These are phyloP conservation scores for Coemansia sp. DNA, from an alignment of 192 early-diverging fungal species.

Conservation along the genomic window DNA sequence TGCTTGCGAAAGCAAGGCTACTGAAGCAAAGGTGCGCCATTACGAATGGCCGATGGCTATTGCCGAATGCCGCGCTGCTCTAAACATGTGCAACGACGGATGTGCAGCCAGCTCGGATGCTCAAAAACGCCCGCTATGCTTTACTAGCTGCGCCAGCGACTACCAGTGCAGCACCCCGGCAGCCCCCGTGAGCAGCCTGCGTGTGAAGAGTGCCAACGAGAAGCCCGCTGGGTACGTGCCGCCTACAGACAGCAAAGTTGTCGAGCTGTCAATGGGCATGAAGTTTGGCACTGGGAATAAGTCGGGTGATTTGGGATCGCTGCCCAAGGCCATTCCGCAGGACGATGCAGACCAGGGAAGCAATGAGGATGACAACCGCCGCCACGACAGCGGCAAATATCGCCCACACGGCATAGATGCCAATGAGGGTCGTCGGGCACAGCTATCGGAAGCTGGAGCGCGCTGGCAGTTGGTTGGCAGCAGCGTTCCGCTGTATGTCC, in stretches of 20 bases:
- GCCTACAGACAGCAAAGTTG: constrained; percentile 38
- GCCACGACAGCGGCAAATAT: too few relatives aligned
- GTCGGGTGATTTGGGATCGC: constrained; percentile 22
- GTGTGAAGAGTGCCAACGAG: constrained; percentile 30
- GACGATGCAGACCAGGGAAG: constrained; percentile 6
- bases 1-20: constrained; percentile 21
- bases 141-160: constrained; percentile 32
- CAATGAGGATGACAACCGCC: too few relatives aligned
- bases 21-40: constrained; percentile 19
- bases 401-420: too few relatives aligned
- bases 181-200: constrained; percentile 39
- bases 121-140: constrained; percentile 28
- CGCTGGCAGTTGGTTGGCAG: too few relatives aligned
- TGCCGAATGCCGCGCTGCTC: constrained; percentile 45
- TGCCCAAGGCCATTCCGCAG: constrained; percentile 41
- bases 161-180: constrained; percentile 43
- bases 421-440: too few relatives aligned
- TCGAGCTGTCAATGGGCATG: constrained; percentile 50
- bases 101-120: constrained; percentile 19
- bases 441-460: too few relatives aligned
- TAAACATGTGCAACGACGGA: constrained; percentile 25
- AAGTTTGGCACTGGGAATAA: constrained; percentile 37
- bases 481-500: neutral
- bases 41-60: constrained; percentile 45
- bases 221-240: constrained; percentile 42